Base-by-base conservation (phyloP, 179 eudicot species). In the Corrigiola litoralis region DNA sequence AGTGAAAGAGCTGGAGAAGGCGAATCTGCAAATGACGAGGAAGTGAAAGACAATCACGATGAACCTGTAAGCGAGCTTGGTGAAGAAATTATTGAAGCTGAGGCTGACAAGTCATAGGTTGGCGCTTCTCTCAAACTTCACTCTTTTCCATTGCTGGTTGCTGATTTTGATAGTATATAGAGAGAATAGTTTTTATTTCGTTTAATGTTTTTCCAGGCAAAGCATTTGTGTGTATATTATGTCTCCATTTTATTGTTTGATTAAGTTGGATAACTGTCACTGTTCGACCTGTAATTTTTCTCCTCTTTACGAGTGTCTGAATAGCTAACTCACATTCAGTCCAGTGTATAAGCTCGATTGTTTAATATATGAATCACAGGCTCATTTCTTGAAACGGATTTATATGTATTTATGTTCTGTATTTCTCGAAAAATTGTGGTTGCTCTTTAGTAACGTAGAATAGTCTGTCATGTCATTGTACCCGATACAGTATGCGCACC, bases 1-100 rank as follows among this genome's bases (percentile, higher is more conserved):
- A 88, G 89, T 50, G 80, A 78, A 37, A 84, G 53, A 74, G 76
- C 62, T 46, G 68, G 27, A 49, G 83, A 70, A 45, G 68, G 29
- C 11, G 74, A 72, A 41, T 50, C 59, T 18, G 73, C 40, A 53
- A 50, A 60, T 18, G 28, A 28, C 31, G 68, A 47, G 47, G 59
- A 20, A 40, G 60, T 63, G 52, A 33, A 23, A 24, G 79, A 53
- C 20, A 70, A 48, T 27, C n/a, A 56, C 27, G 47, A 74, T 45
- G 75, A 66, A 61, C 75, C 77, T 51, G 72, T 59, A 58, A 63
- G 61, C 45, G 70, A 28, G 50, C 46, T 18, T 58, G 58, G 21
- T 8, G 82, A 81, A 66, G 72, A 34, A 49, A 25, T 36, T 42
- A 18, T 75, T 34, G 69, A 70, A 29, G 81, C 37, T 33, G 74